phyloP scores from a whole-genome alignment of 2,329 filamentous ascomycete genomes.

The Thelonectria discophora region DNA sequence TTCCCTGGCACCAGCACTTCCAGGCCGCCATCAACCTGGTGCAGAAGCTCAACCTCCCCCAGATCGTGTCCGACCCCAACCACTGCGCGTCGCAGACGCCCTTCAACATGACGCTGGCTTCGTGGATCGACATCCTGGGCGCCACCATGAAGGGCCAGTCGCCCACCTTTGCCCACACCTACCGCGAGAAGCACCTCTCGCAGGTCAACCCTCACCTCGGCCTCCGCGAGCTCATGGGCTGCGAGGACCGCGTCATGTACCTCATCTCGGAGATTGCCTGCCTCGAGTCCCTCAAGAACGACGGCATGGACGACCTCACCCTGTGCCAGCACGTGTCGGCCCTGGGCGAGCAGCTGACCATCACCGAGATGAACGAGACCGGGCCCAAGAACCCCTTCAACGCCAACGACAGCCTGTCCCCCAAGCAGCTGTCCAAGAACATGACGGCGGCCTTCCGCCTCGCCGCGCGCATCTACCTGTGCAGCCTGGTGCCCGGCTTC shows the following conservation, averaged over 20 bases:
- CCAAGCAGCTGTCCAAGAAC: conserved; percentile 85
- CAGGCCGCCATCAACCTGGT: conserved; percentile 88
- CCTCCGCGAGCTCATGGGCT: conserved; percentile 93
- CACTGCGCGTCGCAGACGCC: conserved; percentile 68
- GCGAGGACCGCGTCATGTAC: conserved; percentile 97
- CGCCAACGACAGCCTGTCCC: conserved; percentile 77
- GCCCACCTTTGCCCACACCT: conserved; percentile 92
- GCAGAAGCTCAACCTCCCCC: conserved; percentile 82
- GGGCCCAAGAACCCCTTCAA: conserved; percentile 69
- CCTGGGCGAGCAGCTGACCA: conserved; percentile 86
- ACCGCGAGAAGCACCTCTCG: conserved; percentile 91
- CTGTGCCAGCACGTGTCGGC: conserved; percentile 89
- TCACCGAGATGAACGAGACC: conserved; percentile 74
- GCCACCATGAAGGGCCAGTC: conserved; percentile 89
- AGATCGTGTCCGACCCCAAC: conserved; percentile 68
- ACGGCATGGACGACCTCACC: conserved; percentile 84
- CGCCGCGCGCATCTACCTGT: conserved; percentile 95
- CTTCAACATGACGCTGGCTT: conserved; percentile 93
- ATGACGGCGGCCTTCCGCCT: conserved; percentile 91
- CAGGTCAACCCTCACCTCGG: conserved; percentile 69
- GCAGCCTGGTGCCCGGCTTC: conserved; percentile 91
- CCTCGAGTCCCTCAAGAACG: conserved; percentile 85
- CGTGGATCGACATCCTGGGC: conserved; percentile 98
- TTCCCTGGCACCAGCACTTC: conserved; percentile 97
- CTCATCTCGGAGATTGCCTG: conserved; percentile 97